Conservation (phyloP, 345 rosid species). For the Citrus medica region DNA sequence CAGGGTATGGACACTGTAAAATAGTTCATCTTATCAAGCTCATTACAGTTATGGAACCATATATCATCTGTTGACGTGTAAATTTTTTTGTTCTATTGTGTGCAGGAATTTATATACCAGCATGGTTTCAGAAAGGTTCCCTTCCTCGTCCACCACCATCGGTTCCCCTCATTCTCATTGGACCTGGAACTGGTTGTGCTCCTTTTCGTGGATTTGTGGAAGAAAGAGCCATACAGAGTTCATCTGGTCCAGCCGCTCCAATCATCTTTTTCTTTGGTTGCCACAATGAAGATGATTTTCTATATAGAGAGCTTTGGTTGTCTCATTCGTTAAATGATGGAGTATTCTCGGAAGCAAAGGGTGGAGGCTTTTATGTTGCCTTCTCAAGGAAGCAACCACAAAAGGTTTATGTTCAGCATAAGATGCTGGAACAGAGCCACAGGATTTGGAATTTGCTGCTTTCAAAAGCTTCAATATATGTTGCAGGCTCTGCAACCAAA, state of each 20-base stretch:
- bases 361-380: conserved; percentile 82
- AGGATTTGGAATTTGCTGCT: conserved; percentile 60
- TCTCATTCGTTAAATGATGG: conserved; percentile 50
- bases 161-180: conserved; percentile 73
- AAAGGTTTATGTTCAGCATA: conserved; percentile 90
- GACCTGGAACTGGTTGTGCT: conserved; percentile 99
- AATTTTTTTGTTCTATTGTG: conserved; percentile 8
- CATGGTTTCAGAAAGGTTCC: conserved; percentile 78
- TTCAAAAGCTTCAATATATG: conserved; percentile 65
- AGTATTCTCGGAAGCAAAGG: conserved; percentile 64
- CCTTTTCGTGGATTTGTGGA: conserved; percentile 90
- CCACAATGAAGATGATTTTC: conserved; percentile 71
- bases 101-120: conserved; percentile 59
- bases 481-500: conserved; percentile 90
- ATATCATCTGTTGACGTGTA: background rate
- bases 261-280: conserved; percentile 85
- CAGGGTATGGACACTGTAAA: conserved; percentile 36
- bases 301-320: conserved; percentile 77
- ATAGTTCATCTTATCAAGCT: background rate
- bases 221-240: conserved; percentile 64
- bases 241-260: conserved; percentile 49
- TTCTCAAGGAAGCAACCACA: conserved; percentile 92
- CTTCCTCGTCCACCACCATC: conserved; percentile 73
- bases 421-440: conserved; percentile 57
- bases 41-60: background rate